These are phyloP conservation scores for Solanum stenotomum DNA, from an alignment of 257 asterid genomes.

Conservation along the genomic window DNA sequence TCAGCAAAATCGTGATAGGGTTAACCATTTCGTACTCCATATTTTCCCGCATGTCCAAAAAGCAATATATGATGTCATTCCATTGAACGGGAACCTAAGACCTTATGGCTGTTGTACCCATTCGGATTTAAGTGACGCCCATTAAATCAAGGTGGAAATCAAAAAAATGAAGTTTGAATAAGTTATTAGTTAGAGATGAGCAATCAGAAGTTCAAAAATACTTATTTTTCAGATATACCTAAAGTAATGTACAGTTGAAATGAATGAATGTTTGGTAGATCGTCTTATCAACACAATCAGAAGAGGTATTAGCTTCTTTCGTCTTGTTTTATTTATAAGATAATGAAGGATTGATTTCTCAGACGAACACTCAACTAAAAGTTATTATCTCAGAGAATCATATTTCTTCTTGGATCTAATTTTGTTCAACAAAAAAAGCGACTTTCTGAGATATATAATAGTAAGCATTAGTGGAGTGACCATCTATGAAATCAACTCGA, in stretches of 20 bases:
- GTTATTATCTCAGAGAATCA: background rate
- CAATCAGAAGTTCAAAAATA: background rate
- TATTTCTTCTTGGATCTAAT: background rate
- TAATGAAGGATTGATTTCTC: background rate
- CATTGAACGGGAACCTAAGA: background rate
- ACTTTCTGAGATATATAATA: background rate
- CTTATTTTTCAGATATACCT: background rate
- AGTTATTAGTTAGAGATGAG: background rate
- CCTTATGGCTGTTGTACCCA: background rate
- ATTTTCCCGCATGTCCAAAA: background rate
- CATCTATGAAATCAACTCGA: background rate
- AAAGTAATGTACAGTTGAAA: background rate
- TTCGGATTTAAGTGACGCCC: background rate
- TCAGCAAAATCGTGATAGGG: background rate
- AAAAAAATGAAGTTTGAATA: background rate
- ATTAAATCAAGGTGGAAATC: background rate
- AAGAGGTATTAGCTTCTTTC: background rate
- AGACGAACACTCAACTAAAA: background rate
- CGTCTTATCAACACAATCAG: background rate
- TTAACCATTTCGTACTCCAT: background rate
- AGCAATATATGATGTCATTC: background rate
- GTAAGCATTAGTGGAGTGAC: background rate
- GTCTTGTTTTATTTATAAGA: background rate
- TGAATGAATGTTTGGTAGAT: background rate
- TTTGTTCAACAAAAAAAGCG: background rate